Evolutionary conservation across 495 filamentous ascomycete species (phyloP).

Genomic region (Glarea lozoyensis): DNA sequence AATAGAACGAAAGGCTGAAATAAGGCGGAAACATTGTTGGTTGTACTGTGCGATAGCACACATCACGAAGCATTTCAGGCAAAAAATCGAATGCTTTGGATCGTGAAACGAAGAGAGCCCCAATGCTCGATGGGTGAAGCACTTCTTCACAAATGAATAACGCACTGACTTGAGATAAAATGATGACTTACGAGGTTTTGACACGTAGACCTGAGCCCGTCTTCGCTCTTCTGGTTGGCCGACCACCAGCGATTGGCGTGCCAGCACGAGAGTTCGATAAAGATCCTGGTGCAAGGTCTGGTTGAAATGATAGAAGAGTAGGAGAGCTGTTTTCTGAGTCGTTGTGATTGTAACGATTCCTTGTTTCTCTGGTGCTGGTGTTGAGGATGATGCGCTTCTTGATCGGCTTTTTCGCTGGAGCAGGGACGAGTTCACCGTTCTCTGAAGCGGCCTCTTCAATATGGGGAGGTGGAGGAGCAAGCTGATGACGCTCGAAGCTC

Average conservation of each 20-base stretch:
- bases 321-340: slow-evolving; percentile 27
- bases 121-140: no score
- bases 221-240: slow-evolving; percentile 45
- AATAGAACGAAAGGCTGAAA: slow-evolving; percentile 8
- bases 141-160: no score
- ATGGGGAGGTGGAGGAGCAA: slow-evolving; percentile 2
- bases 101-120: no score
- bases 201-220: slow-evolving; percentile 47
- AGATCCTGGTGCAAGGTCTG: slow-evolving; percentile 29
- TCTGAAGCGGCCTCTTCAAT: slow-evolving; percentile 15
- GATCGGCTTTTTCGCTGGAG: slow-evolving; percentile 11
- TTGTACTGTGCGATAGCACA: slow-evolving; percentile 20
- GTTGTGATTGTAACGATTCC: slow-evolving; percentile 26
- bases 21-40: background rate
- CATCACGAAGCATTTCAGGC: slow-evolving; percentile 12
- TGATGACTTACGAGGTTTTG: slow-evolving; percentile 59
- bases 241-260: slow-evolving; percentile 38
- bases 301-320: slow-evolving; percentile 17
- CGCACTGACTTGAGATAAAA: no score
- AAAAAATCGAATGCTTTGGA: no score
- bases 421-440: slow-evolving; percentile 9
- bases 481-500: slow-evolving; percentile 17
- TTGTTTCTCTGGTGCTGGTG: slow-evolving; percentile 21
- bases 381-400: slow-evolving; percentile 26
- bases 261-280: slow-evolving; percentile 42